These are phyloP conservation scores for Penicillium argentinense DNA, from an alignment of 495 filamentous ascomycete species.

Conservation along the genomic window DNA sequence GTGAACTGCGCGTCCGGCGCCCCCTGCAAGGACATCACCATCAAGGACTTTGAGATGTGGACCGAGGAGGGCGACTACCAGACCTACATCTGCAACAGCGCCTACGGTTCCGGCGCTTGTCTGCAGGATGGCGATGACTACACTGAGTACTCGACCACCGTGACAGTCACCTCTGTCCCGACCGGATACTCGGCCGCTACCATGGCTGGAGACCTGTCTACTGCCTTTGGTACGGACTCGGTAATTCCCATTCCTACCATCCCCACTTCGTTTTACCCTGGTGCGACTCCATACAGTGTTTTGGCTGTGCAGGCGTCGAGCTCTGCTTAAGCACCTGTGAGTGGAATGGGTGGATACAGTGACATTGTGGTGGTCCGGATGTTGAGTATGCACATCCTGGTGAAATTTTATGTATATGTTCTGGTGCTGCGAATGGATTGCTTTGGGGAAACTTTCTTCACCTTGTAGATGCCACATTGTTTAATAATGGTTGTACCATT, in stretches of 20 bases:
- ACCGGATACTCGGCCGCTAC: constrained; percentile 48
- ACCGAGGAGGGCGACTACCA: constrained; percentile 49
- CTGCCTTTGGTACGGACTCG: constrained; percentile 42
- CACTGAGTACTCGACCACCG: constrained; percentile 32
- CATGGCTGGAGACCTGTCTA: constrained; percentile 47
- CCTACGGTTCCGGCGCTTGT: constrained; percentile 51
- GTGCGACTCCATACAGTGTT: constrained; percentile 37
- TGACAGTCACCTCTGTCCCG: constrained; percentile 37
- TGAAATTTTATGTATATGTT: too few species aligned
- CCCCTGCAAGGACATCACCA: constrained; percentile 53
- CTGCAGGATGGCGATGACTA: constrained; percentile 28
- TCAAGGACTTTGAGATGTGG: constrained; percentile 60
- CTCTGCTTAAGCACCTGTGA: constrained; percentile 9
- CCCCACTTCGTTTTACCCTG: constrained; percentile 55
- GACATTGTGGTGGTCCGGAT: too few species aligned
- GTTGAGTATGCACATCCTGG: too few species aligned
- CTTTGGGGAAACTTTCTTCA: too few species aligned
- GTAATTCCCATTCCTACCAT: constrained; percentile 57
- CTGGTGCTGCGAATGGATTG: too few species aligned
- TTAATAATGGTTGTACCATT: too few species aligned
- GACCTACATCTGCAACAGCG: constrained; percentile 48
- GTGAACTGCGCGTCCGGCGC: constrained; percentile 45
- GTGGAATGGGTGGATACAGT: background rate
- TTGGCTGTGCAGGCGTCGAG: constrained; percentile 19
- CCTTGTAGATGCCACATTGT: too few species aligned